Evolutionary conservation across 305 asterid genomes (phyloP).

Genomic region (Fraxinus xanthoxyloides): DNA sequence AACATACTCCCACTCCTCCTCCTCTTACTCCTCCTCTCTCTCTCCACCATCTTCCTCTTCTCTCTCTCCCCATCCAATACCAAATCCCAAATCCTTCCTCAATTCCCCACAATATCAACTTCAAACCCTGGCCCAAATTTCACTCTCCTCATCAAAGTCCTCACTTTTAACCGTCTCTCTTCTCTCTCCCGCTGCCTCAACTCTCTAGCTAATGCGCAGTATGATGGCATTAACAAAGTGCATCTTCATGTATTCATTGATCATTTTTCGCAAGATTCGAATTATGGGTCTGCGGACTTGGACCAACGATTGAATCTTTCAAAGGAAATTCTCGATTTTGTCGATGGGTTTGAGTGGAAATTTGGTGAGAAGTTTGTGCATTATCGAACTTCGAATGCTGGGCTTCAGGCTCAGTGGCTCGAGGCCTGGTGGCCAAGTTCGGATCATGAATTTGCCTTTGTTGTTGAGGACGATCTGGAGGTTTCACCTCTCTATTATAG

Average conservation of each 20-base stretch:
- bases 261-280: conserved; percentile 41
- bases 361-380: conserved; percentile 70
- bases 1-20: background rate
- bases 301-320: conserved; percentile 46
- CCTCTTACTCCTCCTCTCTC: conserved; percentile 33
- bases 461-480: conserved; percentile 90
- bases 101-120: conserved; percentile 25
- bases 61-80: conserved; percentile 35
- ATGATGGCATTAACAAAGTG: conserved; percentile 45
- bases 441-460: conserved; percentile 84
- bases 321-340: conserved; percentile 47
- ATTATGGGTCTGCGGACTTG: conserved; percentile 33
- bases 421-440: conserved; percentile 91
- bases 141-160: conserved; percentile 74
- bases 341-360: conserved; percentile 59
- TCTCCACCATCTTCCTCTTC: conserved; percentile 39
- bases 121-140: conserved; percentile 35
- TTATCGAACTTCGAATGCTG: conserved; percentile 69
- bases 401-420: conserved; percentile 90
- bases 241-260: conserved; percentile 66
- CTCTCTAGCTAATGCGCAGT: conserved; percentile 60
- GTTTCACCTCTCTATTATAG: conserved; percentile 77
- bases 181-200: conserved; percentile 76
- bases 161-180: conserved; percentile 69
- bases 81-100: conserved; percentile 29